A percentile compares a stretch with the other conserved stretches of the same genome.
phyloP scores from a whole-genome alignment of 2,329 filamentous ascomycete genomes.

The Ophiosphaerella narmari region DNA sequence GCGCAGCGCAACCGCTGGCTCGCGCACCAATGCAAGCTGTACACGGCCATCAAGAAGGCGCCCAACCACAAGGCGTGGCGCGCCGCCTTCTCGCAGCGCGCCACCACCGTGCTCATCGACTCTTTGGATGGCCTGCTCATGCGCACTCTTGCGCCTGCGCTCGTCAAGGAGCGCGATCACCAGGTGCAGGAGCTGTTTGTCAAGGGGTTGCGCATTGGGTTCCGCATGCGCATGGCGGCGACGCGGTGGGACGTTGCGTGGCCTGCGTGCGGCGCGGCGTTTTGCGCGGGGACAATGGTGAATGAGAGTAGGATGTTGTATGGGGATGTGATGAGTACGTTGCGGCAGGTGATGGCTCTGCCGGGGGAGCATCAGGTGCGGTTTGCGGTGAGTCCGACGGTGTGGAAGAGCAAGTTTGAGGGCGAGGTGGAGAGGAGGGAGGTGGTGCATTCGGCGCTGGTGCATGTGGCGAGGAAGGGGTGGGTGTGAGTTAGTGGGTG shows the following conservation, averaged over 20 bases:
- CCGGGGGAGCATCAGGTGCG: constrained; percentile 14
- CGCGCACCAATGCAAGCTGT: constrained; percentile 18
- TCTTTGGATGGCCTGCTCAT: constrained; percentile 2
- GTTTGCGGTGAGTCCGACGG: constrained; percentile 21
- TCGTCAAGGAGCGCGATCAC: constrained; percentile 10
- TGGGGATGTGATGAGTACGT: constrained; percentile 16
- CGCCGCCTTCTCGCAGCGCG: constrained; percentile 3
- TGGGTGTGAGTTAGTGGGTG: background rate
- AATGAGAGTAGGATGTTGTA: constrained; percentile 23
- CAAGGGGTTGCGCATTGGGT: constrained; percentile 27
- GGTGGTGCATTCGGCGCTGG: constrained; percentile 18
- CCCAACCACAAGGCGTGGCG: constrained; percentile 16
- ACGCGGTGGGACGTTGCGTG: constrained; percentile 21
- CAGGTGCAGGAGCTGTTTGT: constrained; percentile 21
- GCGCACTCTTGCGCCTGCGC: background rate
- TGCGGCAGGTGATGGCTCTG: constrained; percentile 7
- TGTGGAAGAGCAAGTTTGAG: constrained; percentile 10
- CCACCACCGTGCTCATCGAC: constrained; percentile 2
- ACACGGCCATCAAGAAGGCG: constrained; percentile 15
- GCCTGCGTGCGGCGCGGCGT: constrained; percentile 11
- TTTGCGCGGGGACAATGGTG: constrained; percentile 16
- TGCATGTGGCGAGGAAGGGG: constrained; percentile 7
- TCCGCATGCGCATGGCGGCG: constrained; percentile 23
- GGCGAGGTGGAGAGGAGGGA: constrained; percentile 13
- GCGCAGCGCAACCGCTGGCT: constrained; percentile 9